Evolutionary conservation across 805 yeast genomes (phyloP).

Genomic region (Zygosaccharomyces lentus): DNA sequence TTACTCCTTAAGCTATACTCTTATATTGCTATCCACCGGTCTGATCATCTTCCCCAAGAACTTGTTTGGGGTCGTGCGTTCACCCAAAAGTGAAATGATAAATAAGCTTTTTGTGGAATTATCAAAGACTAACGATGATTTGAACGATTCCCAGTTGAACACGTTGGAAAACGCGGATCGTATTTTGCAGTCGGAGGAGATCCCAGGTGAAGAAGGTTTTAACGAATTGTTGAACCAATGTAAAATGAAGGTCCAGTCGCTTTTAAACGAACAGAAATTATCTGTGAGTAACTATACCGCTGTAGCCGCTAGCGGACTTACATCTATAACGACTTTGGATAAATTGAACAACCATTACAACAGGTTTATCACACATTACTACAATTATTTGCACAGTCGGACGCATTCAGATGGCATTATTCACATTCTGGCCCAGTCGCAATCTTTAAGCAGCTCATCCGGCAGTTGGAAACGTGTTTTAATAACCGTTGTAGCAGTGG

Average conservation of each 20-base stretch:
- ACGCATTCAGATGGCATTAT: conserved; percentile 27
- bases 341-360: conserved; percentile 29
- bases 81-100: conserved; percentile 16
- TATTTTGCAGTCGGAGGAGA: conserved; percentile 21
- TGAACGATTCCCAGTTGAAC: conserved; percentile 29
- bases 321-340: conserved; percentile 15
- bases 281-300: conserved; percentile 10
- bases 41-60: conserved; percentile 28
- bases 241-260: conserved; percentile 27
- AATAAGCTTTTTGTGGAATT: conserved; percentile 29
- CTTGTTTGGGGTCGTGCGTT: conserved; percentile 14
- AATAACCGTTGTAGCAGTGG: conserved; percentile 11
- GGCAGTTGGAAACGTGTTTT: conserved; percentile 1
- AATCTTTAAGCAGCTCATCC: conserved; percentile 13
- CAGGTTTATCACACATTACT: conserved; percentile 29
- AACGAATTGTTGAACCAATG: conserved; percentile 26
- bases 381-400: conserved; percentile 28
- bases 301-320: conserved; percentile 4
- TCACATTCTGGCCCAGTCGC: conserved; percentile 28
- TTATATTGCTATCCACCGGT: conserved; percentile 29
- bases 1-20: conserved; percentile 31
- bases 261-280: conserved; percentile 18
- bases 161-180: conserved; percentile 26
- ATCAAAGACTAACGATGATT: conserved; percentile 32
- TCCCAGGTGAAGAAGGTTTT: conserved; percentile 22